These are phyloP conservation scores for Xylariaceae sp. DNA, from an alignment of 2,329 filamentous ascomycete species.

Conservation along the genomic window DNA sequence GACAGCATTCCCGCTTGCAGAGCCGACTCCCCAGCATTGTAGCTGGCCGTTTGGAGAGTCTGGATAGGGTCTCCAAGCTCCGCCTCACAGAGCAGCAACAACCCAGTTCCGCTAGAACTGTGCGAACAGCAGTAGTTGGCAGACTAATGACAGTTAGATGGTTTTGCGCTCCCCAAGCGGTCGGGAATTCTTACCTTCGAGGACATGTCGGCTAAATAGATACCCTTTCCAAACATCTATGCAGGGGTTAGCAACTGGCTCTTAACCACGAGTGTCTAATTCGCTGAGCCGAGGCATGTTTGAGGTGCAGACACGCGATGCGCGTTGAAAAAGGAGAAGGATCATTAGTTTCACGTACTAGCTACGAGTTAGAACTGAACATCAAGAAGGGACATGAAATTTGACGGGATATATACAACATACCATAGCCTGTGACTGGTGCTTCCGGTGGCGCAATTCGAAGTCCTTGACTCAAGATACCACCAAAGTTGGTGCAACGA, in stretches of 20 bases:
- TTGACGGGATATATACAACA: not conserved
- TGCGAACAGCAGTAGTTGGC: slow-evolving; percentile 66
- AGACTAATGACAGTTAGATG: slow-evolving; percentile 38
- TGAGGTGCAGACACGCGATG: not conserved
- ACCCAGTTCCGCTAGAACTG: slow-evolving; percentile 61
- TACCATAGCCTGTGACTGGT: slow-evolving; percentile 55
- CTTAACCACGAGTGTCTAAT: slow-evolving; percentile 30
- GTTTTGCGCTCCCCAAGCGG: not conserved
- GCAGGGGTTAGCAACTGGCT: slow-evolving; percentile 5
- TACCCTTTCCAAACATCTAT: slow-evolving; percentile 84
- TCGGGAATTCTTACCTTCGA: slow-evolving; percentile 48
- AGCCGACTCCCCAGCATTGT: slow-evolving; percentile 59
- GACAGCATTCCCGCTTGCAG: slow-evolving; percentile 55
- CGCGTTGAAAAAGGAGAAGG: not conserved
- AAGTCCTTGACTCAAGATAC: slow-evolving; percentile 80
- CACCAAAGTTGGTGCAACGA: slow-evolving; percentile 76
- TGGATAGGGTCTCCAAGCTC: slow-evolving; percentile 73
- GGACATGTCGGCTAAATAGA: slow-evolving; percentile 82
- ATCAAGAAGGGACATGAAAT: not conserved
- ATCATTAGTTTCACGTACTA: slow-evolving; percentile 8
- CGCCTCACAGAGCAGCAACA: slow-evolving; percentile 79
- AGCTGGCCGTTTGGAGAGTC: slow-evolving; percentile 53
- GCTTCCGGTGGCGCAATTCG: slow-evolving; percentile 86
- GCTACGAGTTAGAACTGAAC: slow-evolving; percentile 2
- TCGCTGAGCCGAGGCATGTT: not conserved